phyloP scores from a whole-genome alignment of 2,329 filamentous ascomycete genomes.

The Catunica adiposa region DNA sequence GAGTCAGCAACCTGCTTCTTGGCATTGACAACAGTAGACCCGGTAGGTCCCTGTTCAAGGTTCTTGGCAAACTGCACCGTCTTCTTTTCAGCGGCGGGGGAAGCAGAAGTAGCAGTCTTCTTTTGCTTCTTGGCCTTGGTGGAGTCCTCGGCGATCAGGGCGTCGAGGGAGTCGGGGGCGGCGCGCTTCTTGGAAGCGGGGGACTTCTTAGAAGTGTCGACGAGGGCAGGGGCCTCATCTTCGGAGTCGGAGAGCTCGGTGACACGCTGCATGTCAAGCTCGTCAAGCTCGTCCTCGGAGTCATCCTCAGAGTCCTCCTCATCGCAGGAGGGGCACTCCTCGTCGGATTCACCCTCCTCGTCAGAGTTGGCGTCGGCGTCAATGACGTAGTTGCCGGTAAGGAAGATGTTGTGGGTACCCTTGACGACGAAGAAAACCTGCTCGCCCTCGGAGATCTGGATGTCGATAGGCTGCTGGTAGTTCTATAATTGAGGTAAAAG shows the following conservation, averaged over 20 bases:
- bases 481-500: constrained; percentile 40
- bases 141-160: constrained; percentile 64
- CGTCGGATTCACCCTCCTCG: constrained; percentile 44
- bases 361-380: constrained; percentile 48
- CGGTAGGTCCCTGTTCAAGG: constrained; percentile 88
- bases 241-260: constrained; percentile 65
- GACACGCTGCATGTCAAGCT: constrained; percentile 62
- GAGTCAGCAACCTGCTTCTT: constrained; percentile 97
- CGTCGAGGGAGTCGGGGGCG: constrained; percentile 67
- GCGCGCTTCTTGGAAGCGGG: constrained; percentile 59
- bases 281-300: constrained; percentile 63
- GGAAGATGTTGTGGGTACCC: constrained; percentile 76
- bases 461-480: constrained; percentile 89
- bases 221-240: constrained; percentile 50
- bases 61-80: constrained; percentile 99
- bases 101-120: constrained; percentile 61
- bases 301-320: constrained; percentile 27
- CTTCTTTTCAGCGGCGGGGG: constrained; percentile 56
- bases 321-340: constrained; percentile 24
- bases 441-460: constrained; percentile 79
- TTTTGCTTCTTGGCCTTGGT: constrained; percentile 98
- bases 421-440: constrained; percentile 81
- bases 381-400: constrained; percentile 93
- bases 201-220: constrained; percentile 43
- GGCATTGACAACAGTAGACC: constrained; percentile 31